Conservation (phyloP, 2,329 filamentous ascomycete species). For the Xylariaceae sp. region DNA sequence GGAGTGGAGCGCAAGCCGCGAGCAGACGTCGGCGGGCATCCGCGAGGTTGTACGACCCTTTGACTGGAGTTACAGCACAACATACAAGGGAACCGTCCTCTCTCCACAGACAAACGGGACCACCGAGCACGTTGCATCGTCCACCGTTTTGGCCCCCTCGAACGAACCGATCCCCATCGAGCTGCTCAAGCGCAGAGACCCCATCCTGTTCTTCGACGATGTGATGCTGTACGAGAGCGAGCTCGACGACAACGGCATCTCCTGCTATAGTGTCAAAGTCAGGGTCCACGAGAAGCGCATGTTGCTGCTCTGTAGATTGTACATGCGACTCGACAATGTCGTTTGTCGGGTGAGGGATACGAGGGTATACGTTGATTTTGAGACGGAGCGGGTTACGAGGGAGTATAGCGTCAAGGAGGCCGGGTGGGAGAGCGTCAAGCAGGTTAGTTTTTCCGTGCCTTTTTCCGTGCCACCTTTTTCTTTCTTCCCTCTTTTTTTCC, state of each 20-base stretch:
- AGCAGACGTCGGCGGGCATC: conserved; percentile 80
- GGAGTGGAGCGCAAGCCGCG: conserved; percentile 69
- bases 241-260: conserved; percentile 94
- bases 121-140: neutral
- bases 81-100: conserved; percentile 70
- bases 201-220: conserved; percentile 95
- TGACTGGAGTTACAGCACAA: conserved; percentile 95
- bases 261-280: conserved; percentile 83
- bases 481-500: neutral
- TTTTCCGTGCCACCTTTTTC: neutral
- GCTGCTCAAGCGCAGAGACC: conserved; percentile 81
- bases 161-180: conserved; percentile 69
- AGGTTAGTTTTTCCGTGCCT: conserved; percentile 58
- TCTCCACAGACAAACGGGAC: neutral
- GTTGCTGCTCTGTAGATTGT: conserved; percentile 79
- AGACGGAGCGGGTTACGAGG: conserved; percentile 70
- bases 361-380: conserved; percentile 87
- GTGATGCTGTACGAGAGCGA: conserved; percentile 97
- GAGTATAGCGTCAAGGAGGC: conserved; percentile 91
- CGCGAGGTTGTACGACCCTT: conserved; percentile 93
- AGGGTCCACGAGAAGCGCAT: conserved; percentile 88
- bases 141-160: conserved; percentile 24
- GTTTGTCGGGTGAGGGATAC: conserved; percentile 85
- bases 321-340: conserved; percentile 90
- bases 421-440: conserved; percentile 69